These are phyloP conservation scores for Zygoascus meyerae DNA, from an alignment of 1,139 yeast genomes.

Conservation along the genomic window DNA sequence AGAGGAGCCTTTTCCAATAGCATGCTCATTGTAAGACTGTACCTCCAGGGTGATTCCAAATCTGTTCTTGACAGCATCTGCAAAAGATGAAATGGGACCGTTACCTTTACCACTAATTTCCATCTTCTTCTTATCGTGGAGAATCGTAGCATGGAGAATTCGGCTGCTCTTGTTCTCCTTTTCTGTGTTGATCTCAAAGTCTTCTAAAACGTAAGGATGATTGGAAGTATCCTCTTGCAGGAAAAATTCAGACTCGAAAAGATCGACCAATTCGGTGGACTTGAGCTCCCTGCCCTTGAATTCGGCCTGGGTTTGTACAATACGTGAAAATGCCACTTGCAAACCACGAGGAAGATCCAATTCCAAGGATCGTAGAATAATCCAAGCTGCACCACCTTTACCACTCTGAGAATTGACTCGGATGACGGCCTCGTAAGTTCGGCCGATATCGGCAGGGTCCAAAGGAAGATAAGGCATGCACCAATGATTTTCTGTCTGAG, in stretches of 20 bases:
- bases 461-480: constrained; percentile 89
- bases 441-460: constrained; percentile 94
- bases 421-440: constrained; percentile 95
- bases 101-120: constrained; percentile 71
- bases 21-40: constrained; percentile 82
- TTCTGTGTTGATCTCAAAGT: constrained; percentile 27
- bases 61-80: constrained; percentile 62
- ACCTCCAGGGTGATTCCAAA: constrained; percentile 64
- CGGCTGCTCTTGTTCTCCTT: constrained; percentile 37
- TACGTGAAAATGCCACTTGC: constrained; percentile 82
- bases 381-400: constrained; percentile 99
- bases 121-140: constrained; percentile 42
- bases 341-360: constrained; percentile 87
- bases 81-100: constrained; percentile 91
- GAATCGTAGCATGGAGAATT: constrained; percentile 45
- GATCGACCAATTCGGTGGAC: constrained; percentile 64
- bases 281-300: constrained; percentile 77
- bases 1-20: constrained; percentile 79
- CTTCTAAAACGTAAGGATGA: constrained; percentile 28
- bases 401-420: constrained; percentile 98
- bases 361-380: constrained; percentile 78
- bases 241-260: constrained; percentile 70
- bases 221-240: constrained; percentile 38
- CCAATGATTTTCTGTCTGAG: constrained; percentile 43
- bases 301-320: constrained; percentile 81